Base-by-base conservation (phyloP, 108 stramenopile genomes). In the Phaeodactylum tricornutum region DNA sequence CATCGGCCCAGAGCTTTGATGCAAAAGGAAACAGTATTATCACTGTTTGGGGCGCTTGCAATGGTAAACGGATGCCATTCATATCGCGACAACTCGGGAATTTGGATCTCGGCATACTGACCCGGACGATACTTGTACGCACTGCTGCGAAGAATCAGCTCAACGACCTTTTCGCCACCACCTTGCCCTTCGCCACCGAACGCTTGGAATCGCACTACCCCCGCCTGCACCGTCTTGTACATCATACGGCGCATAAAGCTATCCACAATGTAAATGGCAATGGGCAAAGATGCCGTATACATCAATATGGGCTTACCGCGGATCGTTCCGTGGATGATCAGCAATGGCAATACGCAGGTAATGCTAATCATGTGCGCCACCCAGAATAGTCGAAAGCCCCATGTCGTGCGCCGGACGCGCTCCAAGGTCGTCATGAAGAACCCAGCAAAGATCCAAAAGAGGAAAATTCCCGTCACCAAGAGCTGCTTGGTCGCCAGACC, bases 31-130 rank as follows among this genome's bases (percentile, higher is more conserved):
- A 60, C 16, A 14, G 16, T 39, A 37, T 23, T 48, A 7, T 4
- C 2, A 1, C 22, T 26, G 8, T 49, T 47, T 36, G 66, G 66
- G 1, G 60, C 54, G 21, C 39, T 43, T 2, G 61, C 61, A 30
- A 68, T 62, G 2, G 67, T 50, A 42, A 62, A 68, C 9, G 67
- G 67, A 53, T 68, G 67, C 67, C 67, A 68, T 21, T 68, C 59
- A 20, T 20, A 20, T 11, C 43, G 25, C 14, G 66, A 67, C 21
- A 67, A 48, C 14, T 36, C 53, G n/a, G 23, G 25, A 12, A 71
- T 29, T 19, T 57, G 52, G 12, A 71, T 20, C 33, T 39, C 41
- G 2, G 55, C 64, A 42, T 69, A 74, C 39, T 69, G 67, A 15
- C 72, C 72, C 17, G 67, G 41, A 8, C 53, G 35, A 32, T 69